A percentile compares a stretch with the other conserved stretches of the same genome.
Conservation (phyloP, 2,329 filamentous ascomycete genomes). For the Leptographium radiaticola region DNA sequence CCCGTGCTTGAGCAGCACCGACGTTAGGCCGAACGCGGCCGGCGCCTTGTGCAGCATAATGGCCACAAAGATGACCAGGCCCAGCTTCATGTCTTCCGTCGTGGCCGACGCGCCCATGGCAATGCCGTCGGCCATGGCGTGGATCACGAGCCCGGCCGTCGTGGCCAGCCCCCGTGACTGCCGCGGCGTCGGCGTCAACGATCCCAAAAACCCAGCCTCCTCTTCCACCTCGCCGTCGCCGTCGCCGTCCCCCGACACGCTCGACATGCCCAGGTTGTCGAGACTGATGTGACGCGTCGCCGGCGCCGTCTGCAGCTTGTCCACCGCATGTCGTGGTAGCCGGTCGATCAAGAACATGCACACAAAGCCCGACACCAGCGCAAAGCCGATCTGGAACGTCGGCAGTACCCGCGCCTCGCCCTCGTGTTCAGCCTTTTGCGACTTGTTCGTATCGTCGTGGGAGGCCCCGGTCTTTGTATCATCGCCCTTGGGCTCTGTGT, state of each 20-base stretch:
- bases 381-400: slow-evolving; percentile 70
- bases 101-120: slow-evolving; percentile 85
- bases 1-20: slow-evolving; percentile 79
- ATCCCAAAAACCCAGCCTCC: slow-evolving; percentile 46
- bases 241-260: slow-evolving; percentile 7
- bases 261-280: slow-evolving; percentile 50
- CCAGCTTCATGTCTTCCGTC: slow-evolving; percentile 58
- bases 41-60: slow-evolving; percentile 98
- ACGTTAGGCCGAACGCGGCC: slow-evolving; percentile 87
- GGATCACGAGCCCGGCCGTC: slow-evolving; percentile 88
- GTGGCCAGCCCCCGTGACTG: slow-evolving; percentile 59
- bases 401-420: slow-evolving; percentile 33
- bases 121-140: slow-evolving; percentile 89
- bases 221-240: slow-evolving; percentile 29
- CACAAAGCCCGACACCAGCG: slow-evolving; percentile 77
- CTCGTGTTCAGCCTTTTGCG: slow-evolving; percentile 13
- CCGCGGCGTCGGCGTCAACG: slow-evolving; percentile 41
- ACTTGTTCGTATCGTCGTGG: neutral
- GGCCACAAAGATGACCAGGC: slow-evolving; percentile 85
- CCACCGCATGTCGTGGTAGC: slow-evolving; percentile 58
- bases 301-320: slow-evolving; percentile 50
- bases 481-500: neutral
- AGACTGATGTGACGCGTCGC: slow-evolving; percentile 77
- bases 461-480: neutral
- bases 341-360: slow-evolving; percentile 95